Conservation (phyloP, 2,329 filamentous ascomycete genomes). For the Ascosphaera apis region DNA sequence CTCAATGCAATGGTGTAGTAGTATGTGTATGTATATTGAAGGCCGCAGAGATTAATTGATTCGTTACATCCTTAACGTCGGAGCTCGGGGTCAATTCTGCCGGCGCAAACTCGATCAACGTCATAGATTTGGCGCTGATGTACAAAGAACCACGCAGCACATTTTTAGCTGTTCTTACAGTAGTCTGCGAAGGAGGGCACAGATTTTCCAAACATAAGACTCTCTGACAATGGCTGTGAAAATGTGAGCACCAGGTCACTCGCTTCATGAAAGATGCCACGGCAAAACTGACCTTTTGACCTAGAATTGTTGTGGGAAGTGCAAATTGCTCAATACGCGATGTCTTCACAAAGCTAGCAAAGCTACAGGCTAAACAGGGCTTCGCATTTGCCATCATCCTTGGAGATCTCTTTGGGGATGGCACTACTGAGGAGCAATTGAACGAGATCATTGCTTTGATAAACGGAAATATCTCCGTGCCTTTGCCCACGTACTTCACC, state of each 20-base stretch:
- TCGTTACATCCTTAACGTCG: too few species aligned
- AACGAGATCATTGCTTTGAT: conserved; percentile 43
- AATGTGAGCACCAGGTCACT: background rate
- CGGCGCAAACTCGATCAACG: too few species aligned
- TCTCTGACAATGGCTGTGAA: background rate
- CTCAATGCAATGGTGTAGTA: too few species aligned
- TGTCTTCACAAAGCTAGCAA: conserved; percentile 57
- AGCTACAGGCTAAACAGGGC: conserved; percentile 63
- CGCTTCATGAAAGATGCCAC: background rate
- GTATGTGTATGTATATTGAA: too few species aligned
- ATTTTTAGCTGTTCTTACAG: too few species aligned
- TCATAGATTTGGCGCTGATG: too few species aligned
- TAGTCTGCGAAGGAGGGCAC: too few species aligned
- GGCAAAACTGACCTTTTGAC: conserved; percentile 1
- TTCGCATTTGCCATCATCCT: conserved; percentile 69
- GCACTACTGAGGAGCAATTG: conserved; percentile 25
- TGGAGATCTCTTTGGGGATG: conserved; percentile 55
- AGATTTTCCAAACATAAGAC: too few species aligned
- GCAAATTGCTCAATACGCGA: conserved; percentile 55
- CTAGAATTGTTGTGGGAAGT: conserved; percentile 51
- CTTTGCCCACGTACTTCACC: conserved; percentile 78
- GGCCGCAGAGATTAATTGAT: too few species aligned
- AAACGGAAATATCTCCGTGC: conserved; percentile 46
- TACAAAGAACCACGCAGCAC: too few species aligned
- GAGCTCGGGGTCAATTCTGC: too few species aligned